Percentiles rank a stretch among this genome's conserved stretches.
Evolutionary conservation across 2,329 filamentous ascomycete species (phyloP).

Genomic region (Tolypocladium ovalisporum): DNA sequence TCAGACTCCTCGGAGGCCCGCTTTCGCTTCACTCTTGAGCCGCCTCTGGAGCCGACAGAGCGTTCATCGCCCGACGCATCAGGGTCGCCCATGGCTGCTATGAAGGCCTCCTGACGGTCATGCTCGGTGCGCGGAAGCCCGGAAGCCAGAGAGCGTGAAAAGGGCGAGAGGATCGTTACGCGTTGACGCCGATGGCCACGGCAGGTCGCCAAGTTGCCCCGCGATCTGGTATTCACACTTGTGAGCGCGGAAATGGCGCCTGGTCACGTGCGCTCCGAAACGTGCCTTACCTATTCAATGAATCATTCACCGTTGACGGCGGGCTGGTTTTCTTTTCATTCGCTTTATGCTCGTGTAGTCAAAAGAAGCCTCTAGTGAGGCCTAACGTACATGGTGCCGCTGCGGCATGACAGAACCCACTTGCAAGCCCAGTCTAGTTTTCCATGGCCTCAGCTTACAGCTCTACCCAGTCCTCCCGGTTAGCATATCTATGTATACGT

Average conservation of each 20-base stretch:
- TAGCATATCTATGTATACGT: neutral
- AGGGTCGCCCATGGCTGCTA: neutral
- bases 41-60: neutral
- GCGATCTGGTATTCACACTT: neutral
- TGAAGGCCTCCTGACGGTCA: neutral
- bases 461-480: neutral
- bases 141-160: neutral
- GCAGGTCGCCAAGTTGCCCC: neutral
- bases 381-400: neutral
- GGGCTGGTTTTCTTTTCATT: neutral
- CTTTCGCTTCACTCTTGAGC: conserved; percentile 4
- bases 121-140: neutral
- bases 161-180: neutral
- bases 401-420: neutral
- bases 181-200: neutral
- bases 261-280: conserved; percentile 20
- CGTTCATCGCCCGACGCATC: neutral
- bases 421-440: neutral
- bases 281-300: no score
- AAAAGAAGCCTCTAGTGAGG: neutral
- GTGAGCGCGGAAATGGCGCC: conserved; percentile 20
- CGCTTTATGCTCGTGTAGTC: neutral
- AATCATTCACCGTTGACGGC: no score
- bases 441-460: neutral
- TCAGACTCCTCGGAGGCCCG: neutral